A percentile compares a stretch with the other conserved stretches of the same genome.
These are phyloP conservation scores for Phytophthora syringae DNA, from an alignment of 352 stramenopile genomes.

Conservation along the genomic window DNA sequence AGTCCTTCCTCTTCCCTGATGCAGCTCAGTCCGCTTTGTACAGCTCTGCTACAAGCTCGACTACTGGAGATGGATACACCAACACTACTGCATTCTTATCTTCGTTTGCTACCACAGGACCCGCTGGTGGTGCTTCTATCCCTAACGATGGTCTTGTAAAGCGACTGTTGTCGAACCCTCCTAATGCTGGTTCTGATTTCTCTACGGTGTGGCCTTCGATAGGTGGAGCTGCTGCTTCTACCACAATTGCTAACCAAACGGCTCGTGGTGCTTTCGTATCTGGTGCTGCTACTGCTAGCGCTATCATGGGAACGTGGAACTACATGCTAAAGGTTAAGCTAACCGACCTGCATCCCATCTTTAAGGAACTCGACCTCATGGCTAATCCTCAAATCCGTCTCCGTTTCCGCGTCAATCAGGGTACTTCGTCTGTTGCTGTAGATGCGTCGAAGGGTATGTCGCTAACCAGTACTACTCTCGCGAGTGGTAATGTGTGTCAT, in stretches of 20 bases:
- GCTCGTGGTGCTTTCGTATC: conserved; percentile 2
- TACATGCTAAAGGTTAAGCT: conserved; percentile 13
- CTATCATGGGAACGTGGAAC: conserved; percentile 15
- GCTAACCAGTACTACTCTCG: conserved; percentile 1
- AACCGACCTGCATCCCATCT: conserved; percentile 2
- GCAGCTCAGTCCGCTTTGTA: not conserved
- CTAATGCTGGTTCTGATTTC: not conserved
- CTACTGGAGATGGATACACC: not conserved
- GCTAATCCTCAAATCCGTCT: conserved; percentile 14
- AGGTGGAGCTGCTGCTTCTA: not conserved
- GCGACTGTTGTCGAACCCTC: not conserved
- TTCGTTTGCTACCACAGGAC: too few species aligned
- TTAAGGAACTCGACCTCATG: conserved; percentile 9
- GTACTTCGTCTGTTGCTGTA: conserved; percentile 5
- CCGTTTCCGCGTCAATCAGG: conserved; percentile 13
- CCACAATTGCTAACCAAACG: not conserved
- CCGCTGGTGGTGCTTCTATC: not conserved
- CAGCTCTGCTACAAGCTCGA: not conserved
- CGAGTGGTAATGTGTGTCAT: not conserved
- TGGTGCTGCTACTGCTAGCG: not conserved
- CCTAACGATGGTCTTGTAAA: not conserved
- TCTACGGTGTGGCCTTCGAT: not conserved
- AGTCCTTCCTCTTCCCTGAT: not conserved
- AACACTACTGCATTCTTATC: not conserved
- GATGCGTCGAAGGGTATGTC: not conserved